Evolutionary conservation across 371 early-diverging fungal genomes (phyloP).

Genomic region (Mucor indicus): DNA sequence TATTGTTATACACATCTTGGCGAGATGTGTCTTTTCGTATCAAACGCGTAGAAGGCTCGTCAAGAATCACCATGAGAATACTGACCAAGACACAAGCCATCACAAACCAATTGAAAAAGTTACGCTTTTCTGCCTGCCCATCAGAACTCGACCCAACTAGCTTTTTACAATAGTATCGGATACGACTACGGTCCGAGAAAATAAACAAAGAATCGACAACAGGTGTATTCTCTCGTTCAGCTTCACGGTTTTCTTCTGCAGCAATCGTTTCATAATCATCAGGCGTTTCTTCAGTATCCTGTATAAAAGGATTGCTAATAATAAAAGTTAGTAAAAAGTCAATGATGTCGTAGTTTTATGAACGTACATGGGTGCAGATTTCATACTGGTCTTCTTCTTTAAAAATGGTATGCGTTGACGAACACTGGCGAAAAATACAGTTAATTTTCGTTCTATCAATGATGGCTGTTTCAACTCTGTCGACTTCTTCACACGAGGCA

Average conservation of each 20-base stretch:
- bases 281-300: conserved; percentile 18
- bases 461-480: conserved; percentile 4
- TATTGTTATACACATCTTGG: conserved; percentile 32
- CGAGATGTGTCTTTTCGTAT: conserved; percentile 24
- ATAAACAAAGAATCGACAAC: conserved; percentile 29
- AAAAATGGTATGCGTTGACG: conserved; percentile 10
- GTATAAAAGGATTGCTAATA: conserved; percentile 12
- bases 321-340: neutral
- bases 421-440: neutral
- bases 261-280: conserved; percentile 43
- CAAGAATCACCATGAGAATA: conserved; percentile 54
- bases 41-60: conserved; percentile 52
- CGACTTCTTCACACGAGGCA: conserved; percentile 2
- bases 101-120: conserved; percentile 59
- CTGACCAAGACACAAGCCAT: conserved; percentile 57
- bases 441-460: conserved; percentile 11
- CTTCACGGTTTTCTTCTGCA: conserved; percentile 44
- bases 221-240: conserved; percentile 18
- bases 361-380: conserved; percentile 15
- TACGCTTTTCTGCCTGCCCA: conserved; percentile 37
- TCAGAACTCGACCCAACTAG: conserved; percentile 35
- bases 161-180: conserved; percentile 37
- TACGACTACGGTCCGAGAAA: conserved; percentile 31
- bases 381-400: conserved; percentile 5
- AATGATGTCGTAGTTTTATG: no score